Base-by-base conservation (phyloP, 2,329 filamentous ascomycete species). In the Pyricularia pennisetigena region DNA sequence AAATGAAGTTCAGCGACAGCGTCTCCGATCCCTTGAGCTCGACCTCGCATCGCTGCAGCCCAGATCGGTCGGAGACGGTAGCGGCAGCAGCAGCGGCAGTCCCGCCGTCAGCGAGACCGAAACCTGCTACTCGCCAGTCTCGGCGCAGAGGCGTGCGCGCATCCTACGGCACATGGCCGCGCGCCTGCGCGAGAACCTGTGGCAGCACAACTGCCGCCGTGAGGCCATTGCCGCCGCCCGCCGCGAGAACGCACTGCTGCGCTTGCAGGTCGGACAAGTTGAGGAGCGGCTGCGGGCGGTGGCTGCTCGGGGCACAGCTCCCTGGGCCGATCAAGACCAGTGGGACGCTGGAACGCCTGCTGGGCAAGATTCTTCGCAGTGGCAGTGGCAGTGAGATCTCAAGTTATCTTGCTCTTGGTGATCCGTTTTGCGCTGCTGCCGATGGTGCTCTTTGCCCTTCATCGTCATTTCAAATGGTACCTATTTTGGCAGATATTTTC, bases 121-220 rank as follows among this genome's bases (percentile, higher is more conserved):
- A 12, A 54, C 23, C 30, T 29, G 54, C 65, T 30, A 26, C 41
- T 59, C 41, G 28, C 26, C 66, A 8, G 29, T 62, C 54, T 57
- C 28, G 68, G 74, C 28, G 70, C 69, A 67, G 71, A 75, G 68
- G 71, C 78, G 41, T 7, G 59, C 66, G 14, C 72, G 71, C 26
- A 72, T 68, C 30, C 30, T 72, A 41, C 67, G 54, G 35, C 62
- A 62, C 41, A 59, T 72, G 69, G 68, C 72, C 0, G 65, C 69
- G 20, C 67, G 64, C 67, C 69, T 69, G 61, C 69, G 70, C 64
- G 71, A 70, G 16, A 69, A 72, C 26, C 63, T 75, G 65, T 67
- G 66, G 66, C 29, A 62, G 29, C 66, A 63, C 14, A 26, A 63
- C 57, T 67, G 66, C 66, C 57, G 29, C 26, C 49, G 32, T 23